Percentiles rank a stretch among this genome's conserved stretches.
phyloP scores from a whole-genome alignment of 441 rosid species.

The Populus tomentosa region DNA sequence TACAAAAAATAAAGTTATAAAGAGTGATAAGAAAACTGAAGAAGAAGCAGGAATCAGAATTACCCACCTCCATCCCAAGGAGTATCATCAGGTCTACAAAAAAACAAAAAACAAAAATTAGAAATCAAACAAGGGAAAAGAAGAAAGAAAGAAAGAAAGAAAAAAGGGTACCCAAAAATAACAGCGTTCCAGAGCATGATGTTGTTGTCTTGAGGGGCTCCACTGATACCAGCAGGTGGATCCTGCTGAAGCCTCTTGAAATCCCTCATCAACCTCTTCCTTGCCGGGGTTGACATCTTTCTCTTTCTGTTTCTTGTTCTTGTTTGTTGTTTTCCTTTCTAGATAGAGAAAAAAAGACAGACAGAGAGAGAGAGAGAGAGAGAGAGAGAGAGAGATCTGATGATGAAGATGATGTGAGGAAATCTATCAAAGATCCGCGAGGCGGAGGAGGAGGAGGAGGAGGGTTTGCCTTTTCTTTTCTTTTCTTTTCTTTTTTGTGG shows the following conservation, averaged over 20 bases:
- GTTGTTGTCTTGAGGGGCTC: slow-evolving; percentile 74
- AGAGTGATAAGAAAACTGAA: neutral
- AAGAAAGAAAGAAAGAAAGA: neutral
- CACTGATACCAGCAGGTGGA: slow-evolving; percentile 77
- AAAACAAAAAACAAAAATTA: neutral
- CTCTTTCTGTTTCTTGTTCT: neutral
- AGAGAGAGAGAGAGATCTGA: neutral
- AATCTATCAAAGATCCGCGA: too few relatives aligned
- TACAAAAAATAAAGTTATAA: too few relatives aligned
- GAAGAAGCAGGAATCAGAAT: neutral
- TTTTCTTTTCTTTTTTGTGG: neutral
- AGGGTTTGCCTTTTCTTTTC: neutral
- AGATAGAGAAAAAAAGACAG: too few relatives aligned
- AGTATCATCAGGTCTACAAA: slow-evolving; percentile 63
- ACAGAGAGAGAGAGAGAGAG: neutral
- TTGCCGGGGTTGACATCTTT: slow-evolving; percentile 65
- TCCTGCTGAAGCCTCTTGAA: slow-evolving; percentile 84
- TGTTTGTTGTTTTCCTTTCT: neutral
- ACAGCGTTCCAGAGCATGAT: slow-evolving; percentile 83
- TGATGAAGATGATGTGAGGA: neutral
- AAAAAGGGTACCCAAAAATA: slow-evolving; percentile 47
- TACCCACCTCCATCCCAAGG: slow-evolving; percentile 88
- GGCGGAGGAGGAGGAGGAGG: neutral
- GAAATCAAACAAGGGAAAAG: neutral
- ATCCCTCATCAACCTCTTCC: slow-evolving; percentile 84